Percentiles rank a stretch among this genome's conserved stretches.
Evolutionary conservation across 345 rosid genomes (phyloP).

Genomic region (Eucalyptus camaldulensis): DNA sequence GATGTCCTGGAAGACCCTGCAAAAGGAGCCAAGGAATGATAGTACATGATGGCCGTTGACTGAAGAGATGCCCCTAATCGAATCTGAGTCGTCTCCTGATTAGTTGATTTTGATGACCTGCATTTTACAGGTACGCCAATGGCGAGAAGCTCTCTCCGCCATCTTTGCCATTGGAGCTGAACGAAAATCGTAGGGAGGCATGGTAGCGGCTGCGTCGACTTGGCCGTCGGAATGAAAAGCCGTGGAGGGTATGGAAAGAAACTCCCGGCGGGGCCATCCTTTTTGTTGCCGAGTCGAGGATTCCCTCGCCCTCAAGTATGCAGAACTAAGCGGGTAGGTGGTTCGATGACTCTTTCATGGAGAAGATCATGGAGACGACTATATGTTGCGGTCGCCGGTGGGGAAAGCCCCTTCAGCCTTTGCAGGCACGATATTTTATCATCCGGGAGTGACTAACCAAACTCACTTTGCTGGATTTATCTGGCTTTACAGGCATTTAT

Average conservation of each 20-base stretch:
- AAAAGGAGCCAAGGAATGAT: conserved; percentile 67
- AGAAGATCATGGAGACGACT: conserved; percentile 51
- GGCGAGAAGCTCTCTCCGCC: conserved; percentile 65
- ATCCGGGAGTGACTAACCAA: conserved; percentile 70
- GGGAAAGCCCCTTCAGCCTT: conserved; percentile 57
- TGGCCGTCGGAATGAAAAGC: conserved; percentile 86
- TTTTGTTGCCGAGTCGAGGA: conserved; percentile 62
- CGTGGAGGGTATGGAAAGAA: conserved; percentile 80
- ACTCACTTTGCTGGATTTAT: conserved; percentile 86
- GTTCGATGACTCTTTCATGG: conserved; percentile 78
- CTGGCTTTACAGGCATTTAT: neutral
- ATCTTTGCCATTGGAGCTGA: conserved; percentile 48
- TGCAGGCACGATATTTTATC: conserved; percentile 86
- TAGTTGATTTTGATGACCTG: neutral
- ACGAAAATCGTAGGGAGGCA: conserved; percentile 64
- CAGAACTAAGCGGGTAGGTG: conserved; percentile 86
- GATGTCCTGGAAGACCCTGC: conserved; percentile 91
- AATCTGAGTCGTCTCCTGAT: conserved; percentile 13
- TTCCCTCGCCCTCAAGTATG: conserved; percentile 62
- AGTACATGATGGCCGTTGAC: conserved; percentile 81
- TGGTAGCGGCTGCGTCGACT: conserved; percentile 70
- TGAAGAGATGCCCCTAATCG: conserved; percentile 74
- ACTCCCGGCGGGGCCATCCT: conserved; percentile 95
- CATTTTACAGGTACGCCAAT: conserved; percentile 37
- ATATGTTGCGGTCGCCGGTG: conserved; percentile 49